Percentiles rank a stretch among this genome's conserved stretches.
Evolutionary conservation across 768 basidiomycete genomes (phyloP).

Genomic region (Lentinus tigrinus): DNA sequence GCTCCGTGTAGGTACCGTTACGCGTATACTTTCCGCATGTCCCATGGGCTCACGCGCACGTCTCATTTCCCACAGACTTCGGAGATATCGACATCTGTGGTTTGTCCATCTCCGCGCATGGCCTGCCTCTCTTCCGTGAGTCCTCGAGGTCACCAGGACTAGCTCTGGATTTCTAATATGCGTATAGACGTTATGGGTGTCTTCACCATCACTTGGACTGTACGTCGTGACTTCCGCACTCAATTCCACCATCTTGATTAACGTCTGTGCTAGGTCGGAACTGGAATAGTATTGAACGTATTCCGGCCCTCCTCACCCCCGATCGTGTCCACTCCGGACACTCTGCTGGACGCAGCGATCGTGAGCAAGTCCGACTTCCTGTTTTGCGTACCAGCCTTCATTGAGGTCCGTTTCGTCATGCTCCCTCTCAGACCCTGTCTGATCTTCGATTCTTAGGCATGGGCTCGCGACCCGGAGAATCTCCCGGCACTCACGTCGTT

Average conservation of each 20-base stretch:
- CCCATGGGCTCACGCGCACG: not conserved
- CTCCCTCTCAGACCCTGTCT: not conserved
- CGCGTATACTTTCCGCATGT: too few species aligned
- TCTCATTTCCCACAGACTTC: not conserved
- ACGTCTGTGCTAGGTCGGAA: not conserved
- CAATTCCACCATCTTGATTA: not conserved
- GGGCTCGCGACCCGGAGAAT: slow-evolving; percentile 16
- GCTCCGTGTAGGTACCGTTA: slow-evolving; percentile 5
- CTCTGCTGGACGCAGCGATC: slow-evolving; percentile 8
- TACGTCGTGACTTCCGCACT: not conserved
- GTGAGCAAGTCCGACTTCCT: slow-evolving; percentile 10
- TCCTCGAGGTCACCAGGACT: not conserved
- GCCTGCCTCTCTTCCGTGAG: slow-evolving; percentile 28
- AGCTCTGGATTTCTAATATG: too few species aligned
- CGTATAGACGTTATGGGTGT: slow-evolving; percentile 15
- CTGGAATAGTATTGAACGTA: slow-evolving; percentile 17
- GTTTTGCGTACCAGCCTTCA: slow-evolving; percentile 24
- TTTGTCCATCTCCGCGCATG: slow-evolving; percentile 16
- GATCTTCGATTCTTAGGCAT: slow-evolving; percentile 10
- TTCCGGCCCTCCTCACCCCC: slow-evolving; percentile 26
- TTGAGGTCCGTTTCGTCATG: slow-evolving; percentile 29
- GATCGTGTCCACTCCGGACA: slow-evolving; percentile 23
- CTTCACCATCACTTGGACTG: slow-evolving; percentile 1
- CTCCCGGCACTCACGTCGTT: slow-evolving; percentile 11
- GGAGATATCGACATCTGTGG: slow-evolving; percentile 20